Evolutionary conservation across 129 eudicot genomes (phyloP).

Genomic region (Saussurea involucrata): DNA sequence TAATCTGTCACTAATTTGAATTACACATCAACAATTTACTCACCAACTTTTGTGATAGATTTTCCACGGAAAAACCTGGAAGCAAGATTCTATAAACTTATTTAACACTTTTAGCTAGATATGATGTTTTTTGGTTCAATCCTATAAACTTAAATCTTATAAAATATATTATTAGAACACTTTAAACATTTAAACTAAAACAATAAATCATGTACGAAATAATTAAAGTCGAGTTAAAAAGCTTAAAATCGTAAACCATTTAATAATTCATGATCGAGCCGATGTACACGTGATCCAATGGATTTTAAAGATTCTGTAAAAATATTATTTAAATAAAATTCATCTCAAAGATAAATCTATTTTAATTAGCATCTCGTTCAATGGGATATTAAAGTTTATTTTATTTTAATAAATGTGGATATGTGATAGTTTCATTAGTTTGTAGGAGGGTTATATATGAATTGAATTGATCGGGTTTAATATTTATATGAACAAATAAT

Average conservation of each 20-base stretch:
- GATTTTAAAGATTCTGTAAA: neutral
- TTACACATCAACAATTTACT: too few relatives aligned
- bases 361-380: neutral
- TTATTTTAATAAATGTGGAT: neutral
- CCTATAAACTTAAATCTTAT: too few relatives aligned
- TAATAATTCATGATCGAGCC: neutral
- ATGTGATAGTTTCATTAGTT: neutral
- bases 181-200: too few relatives aligned
- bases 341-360: neutral
- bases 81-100: too few relatives aligned
- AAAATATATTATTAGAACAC: too few relatives aligned
- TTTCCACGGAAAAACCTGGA: too few relatives aligned
- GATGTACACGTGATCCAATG: constrained; percentile 29
- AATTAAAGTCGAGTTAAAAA: neutral
- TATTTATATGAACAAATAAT: too few relatives aligned
- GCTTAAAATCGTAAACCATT: neutral
- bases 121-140: too few relatives aligned
- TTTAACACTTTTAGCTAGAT: too few relatives aligned
- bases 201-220: neutral
- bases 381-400: neutral
- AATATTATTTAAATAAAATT: neutral
- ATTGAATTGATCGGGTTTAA: neutral
- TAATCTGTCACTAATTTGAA: too few relatives aligned
- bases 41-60: too few relatives aligned
- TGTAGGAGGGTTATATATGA: too few relatives aligned